Conservation (phyloP, 129 eudicot species). For the Logfia minima region DNA sequence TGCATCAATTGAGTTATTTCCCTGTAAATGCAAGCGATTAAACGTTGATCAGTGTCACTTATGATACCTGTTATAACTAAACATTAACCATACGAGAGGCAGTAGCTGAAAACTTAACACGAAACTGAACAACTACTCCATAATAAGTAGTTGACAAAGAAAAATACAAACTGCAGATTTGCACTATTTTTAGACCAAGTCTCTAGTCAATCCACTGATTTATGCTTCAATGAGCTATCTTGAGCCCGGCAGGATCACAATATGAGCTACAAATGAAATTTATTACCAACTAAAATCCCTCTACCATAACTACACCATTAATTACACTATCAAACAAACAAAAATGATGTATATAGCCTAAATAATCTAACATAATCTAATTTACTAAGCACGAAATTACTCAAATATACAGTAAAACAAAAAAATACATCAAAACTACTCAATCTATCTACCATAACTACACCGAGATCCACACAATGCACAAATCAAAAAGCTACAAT, state of each 20-base stretch:
- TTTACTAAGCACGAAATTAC: not conserved
- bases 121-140: slow-evolving; percentile 12
- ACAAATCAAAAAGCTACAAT: not conserved
- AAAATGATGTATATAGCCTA: not conserved
- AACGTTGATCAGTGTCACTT: not conserved
- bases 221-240: not conserved
- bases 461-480: not conserved
- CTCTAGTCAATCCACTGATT: not conserved
- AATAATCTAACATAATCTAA: not conserved
- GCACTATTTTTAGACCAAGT: not conserved
- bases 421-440: too few species aligned
- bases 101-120: not conserved
- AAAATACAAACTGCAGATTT: not conserved
- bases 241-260: not conserved
- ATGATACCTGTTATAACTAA: not conserved
- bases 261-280: not conserved
- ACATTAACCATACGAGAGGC: not conserved
- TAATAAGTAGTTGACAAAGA: not conserved
- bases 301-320: not conserved
- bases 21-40: not conserved
- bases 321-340: not conserved
- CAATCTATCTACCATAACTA: too few species aligned
- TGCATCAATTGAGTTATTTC: not conserved
- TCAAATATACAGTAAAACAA: too few species aligned
- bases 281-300: not conserved